Conservation (phyloP, 768 basidiomycete genomes). For the Nevesoporus exiguus region DNA sequence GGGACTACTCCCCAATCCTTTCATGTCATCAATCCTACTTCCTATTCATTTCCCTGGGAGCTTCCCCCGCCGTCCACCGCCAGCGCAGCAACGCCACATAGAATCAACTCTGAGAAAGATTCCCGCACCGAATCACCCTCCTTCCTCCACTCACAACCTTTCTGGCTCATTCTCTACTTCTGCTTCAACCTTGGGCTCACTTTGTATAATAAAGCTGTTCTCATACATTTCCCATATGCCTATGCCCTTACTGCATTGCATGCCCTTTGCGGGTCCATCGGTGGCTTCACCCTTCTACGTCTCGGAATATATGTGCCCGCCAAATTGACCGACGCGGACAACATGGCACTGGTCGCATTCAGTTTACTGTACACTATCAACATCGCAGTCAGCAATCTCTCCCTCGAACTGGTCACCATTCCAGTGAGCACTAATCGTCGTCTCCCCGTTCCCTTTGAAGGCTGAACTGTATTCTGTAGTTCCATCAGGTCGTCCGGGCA, state of each 20-base stretch:
- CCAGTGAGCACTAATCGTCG: constrained; percentile 55
- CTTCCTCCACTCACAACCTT: constrained; percentile 31
- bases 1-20: background rate
- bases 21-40: background rate
- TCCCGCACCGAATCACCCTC: constrained; percentile 10
- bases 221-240: constrained; percentile 91
- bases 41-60: constrained; percentile 21
- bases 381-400: constrained; percentile 91
- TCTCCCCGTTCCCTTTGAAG: background rate
- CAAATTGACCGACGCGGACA: constrained; percentile 48
- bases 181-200: constrained; percentile 88
- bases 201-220: constrained; percentile 91
- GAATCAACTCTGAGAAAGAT: constrained; percentile 6
- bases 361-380: constrained; percentile 91
- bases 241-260: constrained; percentile 94
- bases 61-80: constrained; percentile 13
- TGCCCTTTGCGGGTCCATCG: constrained; percentile 79
- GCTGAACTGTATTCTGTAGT: constrained; percentile 44
- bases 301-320: constrained; percentile 57
- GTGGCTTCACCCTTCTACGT: constrained; percentile 65
- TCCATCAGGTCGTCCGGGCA: constrained; percentile 95
- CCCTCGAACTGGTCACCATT: constrained; percentile 82
- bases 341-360: constrained; percentile 69
- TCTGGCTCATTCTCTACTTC: constrained; percentile 85
- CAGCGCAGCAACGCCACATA: constrained; percentile 2